Percentiles rank a stretch among this genome's conserved stretches.
Evolutionary conservation across 768 basidiomycete species (phyloP).

Genomic region (Tulasnella sp.): DNA sequence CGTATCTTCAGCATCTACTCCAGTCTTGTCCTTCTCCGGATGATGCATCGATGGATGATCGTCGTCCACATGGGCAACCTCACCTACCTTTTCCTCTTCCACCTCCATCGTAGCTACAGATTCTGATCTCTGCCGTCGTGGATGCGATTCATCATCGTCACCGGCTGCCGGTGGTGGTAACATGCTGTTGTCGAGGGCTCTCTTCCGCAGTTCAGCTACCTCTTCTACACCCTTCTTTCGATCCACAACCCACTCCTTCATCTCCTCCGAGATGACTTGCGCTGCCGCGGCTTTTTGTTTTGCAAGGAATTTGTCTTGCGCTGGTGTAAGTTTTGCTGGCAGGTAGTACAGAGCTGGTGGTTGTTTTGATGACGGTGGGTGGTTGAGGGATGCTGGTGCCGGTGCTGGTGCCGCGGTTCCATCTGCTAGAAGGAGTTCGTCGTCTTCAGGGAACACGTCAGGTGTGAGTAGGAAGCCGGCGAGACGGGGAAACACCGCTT

Average conservation of each 20-base stretch:
- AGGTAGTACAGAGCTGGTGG: slow-evolving; percentile 18
- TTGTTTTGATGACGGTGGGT: slow-evolving; percentile 7
- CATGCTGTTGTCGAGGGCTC: background rate
- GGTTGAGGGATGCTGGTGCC: background rate
- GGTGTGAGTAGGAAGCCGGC: slow-evolving; percentile 17
- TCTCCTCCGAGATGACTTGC: slow-evolving; percentile 9
- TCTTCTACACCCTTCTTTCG: slow-evolving; percentile 14
- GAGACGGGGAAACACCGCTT: slow-evolving; percentile 12
- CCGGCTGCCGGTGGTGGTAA: background rate
- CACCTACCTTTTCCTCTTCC: background rate
- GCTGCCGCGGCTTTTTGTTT: background rate
- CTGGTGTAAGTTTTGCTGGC: slow-evolving; percentile 14
- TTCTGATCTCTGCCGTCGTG: background rate
- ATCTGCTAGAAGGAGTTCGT: background rate
- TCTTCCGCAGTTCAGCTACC: slow-evolving; percentile 10
- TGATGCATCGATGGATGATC: background rate
- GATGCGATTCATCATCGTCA: background rate
- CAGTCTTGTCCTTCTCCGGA: background rate
- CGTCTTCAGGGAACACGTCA: slow-evolving; percentile 14
- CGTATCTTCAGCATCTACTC: slow-evolving; percentile 11
- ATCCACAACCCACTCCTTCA: slow-evolving; percentile 15
- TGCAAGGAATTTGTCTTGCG: slow-evolving; percentile 17
- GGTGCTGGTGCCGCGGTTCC: background rate
- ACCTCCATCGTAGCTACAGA: slow-evolving; percentile 2
- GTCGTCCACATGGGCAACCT: background rate